Evolutionary conservation across 176 grass and related monocot genomes (phyloP), one percentile per base, ranked within the genome.

Genomic region (Chrysopogon serrulatus): DNA sequence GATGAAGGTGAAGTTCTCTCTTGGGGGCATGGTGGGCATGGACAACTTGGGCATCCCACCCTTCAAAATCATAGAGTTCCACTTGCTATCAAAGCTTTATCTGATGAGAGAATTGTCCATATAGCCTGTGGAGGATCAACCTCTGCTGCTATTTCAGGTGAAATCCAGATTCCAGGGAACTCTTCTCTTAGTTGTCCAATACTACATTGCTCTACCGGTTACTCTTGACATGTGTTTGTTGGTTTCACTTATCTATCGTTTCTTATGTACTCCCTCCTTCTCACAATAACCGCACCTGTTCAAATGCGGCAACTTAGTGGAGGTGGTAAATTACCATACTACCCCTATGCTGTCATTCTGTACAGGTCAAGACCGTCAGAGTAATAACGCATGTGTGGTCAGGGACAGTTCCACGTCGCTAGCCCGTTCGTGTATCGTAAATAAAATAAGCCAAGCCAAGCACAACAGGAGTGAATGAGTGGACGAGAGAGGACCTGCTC

Each of bases 101-200:
- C 83, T 42, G 79, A 89, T 15, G 89, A 94, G 56, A 59, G 85
- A 42, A 89, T 99, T 68, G 81, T 92, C 32, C 86, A 92, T 65
- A 91, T 99, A 85, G 87, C 96, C 3, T 94, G 89, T 89, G 96
- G 96, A 23, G 96, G 96, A 60, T 99, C 96, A 34, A 92, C 96
- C 77, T 99, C 93, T 85, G 96, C 96, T 88, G 93, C 96, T 64
- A 85, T 99, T 88, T 92, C 96, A 87, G 91, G 96, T 92, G 72
- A 85, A 73, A 68, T 11, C 16, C 79, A 21, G 32, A 82, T 63
- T 11, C 16, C 79, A 21, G 32, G 79, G 17, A 23, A 33, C 43
- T 26, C 68, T 59, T 54, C 71, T 41, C 27, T 45, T 32, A n/a
- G 18, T 86, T 19, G n/a, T 49, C 83, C 34, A 59, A 16, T 65